phyloP scores from a whole-genome alignment of 2,329 filamentous ascomycete genomes.

The Hypoxylon sp. region DNA sequence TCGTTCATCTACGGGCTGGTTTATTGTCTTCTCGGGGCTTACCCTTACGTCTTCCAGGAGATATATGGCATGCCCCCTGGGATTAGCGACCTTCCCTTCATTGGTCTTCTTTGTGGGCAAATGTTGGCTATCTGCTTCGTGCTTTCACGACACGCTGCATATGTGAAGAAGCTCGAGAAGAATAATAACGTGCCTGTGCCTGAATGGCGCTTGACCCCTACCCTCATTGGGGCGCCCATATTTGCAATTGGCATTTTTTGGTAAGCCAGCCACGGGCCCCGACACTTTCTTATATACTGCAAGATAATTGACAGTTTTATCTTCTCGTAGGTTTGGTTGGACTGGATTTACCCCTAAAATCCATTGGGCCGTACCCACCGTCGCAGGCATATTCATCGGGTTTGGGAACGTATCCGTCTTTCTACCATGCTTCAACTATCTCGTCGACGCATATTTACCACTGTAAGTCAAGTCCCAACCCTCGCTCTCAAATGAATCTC shows the following conservation, averaged over 20 bases:
- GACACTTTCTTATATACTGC: neutral
- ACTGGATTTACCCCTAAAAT: conserved; percentile 7
- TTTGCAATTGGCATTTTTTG: conserved; percentile 12
- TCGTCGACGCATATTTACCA: conserved; percentile 5
- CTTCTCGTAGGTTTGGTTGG: conserved; percentile 2
- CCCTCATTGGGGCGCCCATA: conserved; percentile 2
- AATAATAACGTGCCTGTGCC: conserved; percentile 1
- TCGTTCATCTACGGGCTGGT: conserved; percentile 11
- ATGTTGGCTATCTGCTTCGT: neutral
- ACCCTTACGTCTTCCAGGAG: conserved; percentile 4
- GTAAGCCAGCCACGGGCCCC: neutral
- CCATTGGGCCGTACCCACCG: conserved; percentile 6
- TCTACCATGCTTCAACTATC: conserved; percentile 7
- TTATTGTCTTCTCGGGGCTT: conserved; percentile 6
- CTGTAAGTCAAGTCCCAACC: neutral
- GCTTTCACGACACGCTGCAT: neutral
- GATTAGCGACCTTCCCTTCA: conserved; percentile 7
- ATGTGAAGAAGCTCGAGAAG: neutral
- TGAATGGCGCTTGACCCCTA: neutral
- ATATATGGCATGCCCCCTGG: conserved; percentile 5
- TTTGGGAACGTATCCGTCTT: conserved; percentile 9
- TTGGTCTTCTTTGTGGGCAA: conserved; percentile 1
- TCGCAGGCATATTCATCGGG: conserved; percentile 8
- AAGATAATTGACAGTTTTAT: neutral
- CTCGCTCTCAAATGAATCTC: no score